Evolutionary conservation across 2,329 filamentous ascomycete genomes (phyloP).

Genomic region (Colletotrichum sp.): DNA sequence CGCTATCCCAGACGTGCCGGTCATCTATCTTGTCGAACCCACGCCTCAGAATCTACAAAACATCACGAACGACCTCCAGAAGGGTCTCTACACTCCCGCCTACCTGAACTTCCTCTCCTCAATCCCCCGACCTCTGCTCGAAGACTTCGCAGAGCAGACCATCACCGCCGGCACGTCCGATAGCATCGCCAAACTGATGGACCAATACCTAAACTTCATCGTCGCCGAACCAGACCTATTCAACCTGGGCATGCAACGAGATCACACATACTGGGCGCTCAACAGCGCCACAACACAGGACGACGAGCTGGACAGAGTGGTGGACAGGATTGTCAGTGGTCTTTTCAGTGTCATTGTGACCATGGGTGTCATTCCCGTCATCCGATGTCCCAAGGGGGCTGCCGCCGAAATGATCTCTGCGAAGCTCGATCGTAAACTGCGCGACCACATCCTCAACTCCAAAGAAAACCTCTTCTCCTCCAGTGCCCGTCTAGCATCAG

Average conservation of each 20-base stretch:
- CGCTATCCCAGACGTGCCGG: slow-evolving; percentile 93
- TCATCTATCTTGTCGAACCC: slow-evolving; percentile 95
- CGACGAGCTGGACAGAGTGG: slow-evolving; percentile 82
- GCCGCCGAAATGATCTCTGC: slow-evolving; percentile 93
- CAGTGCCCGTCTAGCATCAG: slow-evolving; percentile 59
- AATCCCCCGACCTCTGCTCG: slow-evolving; percentile 84
- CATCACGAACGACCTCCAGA: slow-evolving; percentile 85
- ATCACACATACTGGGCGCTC: slow-evolving; percentile 91
- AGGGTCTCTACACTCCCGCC: slow-evolving; percentile 87
- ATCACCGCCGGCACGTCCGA: slow-evolving; percentile 85
- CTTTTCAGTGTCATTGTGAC: slow-evolving; percentile 99
- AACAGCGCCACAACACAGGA: slow-evolving; percentile 93
- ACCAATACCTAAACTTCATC: slow-evolving; percentile 97
- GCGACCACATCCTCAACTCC: slow-evolving; percentile 95
- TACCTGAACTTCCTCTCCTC: slow-evolving; percentile 98
- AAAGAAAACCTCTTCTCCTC: slow-evolving; percentile 94
- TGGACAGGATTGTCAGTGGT: slow-evolving; percentile 92
- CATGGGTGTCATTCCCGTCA: slow-evolving; percentile 97
- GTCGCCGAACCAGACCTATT: slow-evolving; percentile 96
- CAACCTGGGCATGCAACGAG: slow-evolving; percentile 82
- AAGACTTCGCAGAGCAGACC: slow-evolving; percentile 92
- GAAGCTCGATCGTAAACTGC: slow-evolving; percentile 92
- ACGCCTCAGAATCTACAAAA: slow-evolving; percentile 78
- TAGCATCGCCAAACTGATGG: slow-evolving; percentile 88
- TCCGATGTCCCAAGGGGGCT: slow-evolving; percentile 89